These are phyloP conservation scores for Conringia planisiliqua DNA, from an alignment of 345 rosid genomes.

Conservation along the genomic window DNA sequence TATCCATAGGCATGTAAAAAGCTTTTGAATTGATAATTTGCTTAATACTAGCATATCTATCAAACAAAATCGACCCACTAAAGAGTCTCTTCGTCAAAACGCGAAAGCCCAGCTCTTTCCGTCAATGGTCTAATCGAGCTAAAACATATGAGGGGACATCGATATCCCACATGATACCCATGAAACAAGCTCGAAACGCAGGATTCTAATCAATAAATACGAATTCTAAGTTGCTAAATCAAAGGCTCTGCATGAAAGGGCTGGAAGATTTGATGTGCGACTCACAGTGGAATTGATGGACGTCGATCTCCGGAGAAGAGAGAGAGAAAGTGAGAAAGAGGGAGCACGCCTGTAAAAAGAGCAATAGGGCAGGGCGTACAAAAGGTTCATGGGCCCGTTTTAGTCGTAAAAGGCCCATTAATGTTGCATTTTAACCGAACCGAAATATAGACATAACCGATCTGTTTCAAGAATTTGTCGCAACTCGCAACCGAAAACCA, in stretches of 20 bases:
- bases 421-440: neutral
- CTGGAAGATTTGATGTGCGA: constrained; percentile 18
- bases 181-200: neutral
- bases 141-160: neutral
- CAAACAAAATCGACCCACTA: neutral
- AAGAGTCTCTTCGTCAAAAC: neutral
- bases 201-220: neutral
- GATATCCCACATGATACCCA: neutral
- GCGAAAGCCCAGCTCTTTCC: constrained; percentile 7
- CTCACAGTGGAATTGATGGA: constrained; percentile 28
- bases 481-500: no score
- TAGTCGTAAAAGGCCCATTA: neutral
- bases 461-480: neutral
- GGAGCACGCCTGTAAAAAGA: neutral
- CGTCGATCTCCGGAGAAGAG: constrained; percentile 24
- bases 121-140: neutral
- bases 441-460: neutral
- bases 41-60: neutral
- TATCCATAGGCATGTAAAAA: neutral
- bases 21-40: neutral
- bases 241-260: neutral
- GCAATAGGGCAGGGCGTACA: constrained; percentile 19
- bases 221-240: neutral
- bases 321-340: neutral
- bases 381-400: neutral